Evolutionary conservation across 768 basidiomycete species (phyloP).

Genomic region (Pulveroboletus sp.): DNA sequence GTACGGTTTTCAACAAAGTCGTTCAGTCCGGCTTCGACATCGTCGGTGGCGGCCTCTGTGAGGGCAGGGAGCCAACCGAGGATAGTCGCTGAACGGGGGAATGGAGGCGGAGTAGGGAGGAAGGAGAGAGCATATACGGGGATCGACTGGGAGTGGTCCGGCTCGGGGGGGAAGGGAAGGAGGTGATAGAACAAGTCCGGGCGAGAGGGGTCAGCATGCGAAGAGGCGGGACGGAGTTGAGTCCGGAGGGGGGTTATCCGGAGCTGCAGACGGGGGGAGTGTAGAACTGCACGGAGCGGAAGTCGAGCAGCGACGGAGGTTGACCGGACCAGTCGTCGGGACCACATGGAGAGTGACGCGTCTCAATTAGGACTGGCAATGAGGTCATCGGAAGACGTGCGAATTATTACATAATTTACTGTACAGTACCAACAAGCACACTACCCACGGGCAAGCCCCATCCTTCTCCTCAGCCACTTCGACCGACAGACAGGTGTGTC

Average conservation of each 20-base stretch:
- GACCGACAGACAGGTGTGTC: constrained; percentile 26
- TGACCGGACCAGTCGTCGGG: background rate
- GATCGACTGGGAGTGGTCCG: constrained; percentile 32
- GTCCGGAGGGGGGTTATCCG: constrained; percentile 9
- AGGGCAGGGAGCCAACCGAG: constrained; percentile 69
- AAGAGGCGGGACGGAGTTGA: constrained; percentile 10
- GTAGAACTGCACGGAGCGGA: background rate
- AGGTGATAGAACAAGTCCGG: constrained; percentile 71
- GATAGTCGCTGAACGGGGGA: constrained; percentile 45
- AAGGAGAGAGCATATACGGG: constrained; percentile 68
- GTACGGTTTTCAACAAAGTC: constrained; percentile 72
- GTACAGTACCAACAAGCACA: constrained; percentile 33
- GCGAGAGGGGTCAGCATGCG: constrained; percentile 49
- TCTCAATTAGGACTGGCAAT: background rate
- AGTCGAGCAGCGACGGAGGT: background rate
- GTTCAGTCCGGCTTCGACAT: constrained; percentile 50
- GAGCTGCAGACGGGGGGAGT: background rate
- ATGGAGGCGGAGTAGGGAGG: constrained; percentile 41
- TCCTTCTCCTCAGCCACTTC: constrained; percentile 29
- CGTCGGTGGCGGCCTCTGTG: constrained; percentile 24
- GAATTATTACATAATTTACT: constrained; percentile 28
- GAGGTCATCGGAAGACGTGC: constrained; percentile 13
- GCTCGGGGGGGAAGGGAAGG: constrained; percentile 45
- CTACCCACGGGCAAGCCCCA: constrained; percentile 10
- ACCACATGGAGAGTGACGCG: constrained; percentile 7